Base-by-base conservation (phyloP, 2,329 filamentous ascomycete genomes). In the Verticillium nubilum region DNA sequence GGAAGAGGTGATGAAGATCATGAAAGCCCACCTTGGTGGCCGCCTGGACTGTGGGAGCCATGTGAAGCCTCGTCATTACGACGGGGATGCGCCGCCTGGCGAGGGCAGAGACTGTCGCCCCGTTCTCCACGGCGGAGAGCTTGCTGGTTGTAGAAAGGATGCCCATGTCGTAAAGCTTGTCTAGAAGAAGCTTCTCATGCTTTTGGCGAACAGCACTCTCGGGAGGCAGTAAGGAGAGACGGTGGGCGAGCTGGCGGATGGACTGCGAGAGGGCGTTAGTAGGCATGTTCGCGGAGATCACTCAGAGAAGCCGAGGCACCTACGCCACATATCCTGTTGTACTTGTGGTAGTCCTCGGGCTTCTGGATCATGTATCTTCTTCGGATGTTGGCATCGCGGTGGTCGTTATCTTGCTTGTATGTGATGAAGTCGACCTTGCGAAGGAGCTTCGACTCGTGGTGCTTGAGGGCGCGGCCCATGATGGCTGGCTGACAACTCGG, bases 381-480 rank as follows among this genome's bases (percentile, higher is more conserved):
- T 62, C 90, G 84, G 61, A 98, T 86, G 63, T 78, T 77, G 63
- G 91, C 86, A 76, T 94, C 91, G 73, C 94, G 89, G 78, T 99
- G 95, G 68, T 86, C 83, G 70, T 89, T 85, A 78, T 98, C 93
- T 70, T 87, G 87, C 76, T 95, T 95, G 82, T 94, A 97, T 70
- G 89, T 95, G 73, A 93, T 88, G 77, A 99, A 96, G 78, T 99
- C 93, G 76, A 95, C 92, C 75, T 85, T 85, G 72, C 94, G 94
- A 69, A 98, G 86, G 72, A 98, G 89, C 83, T 95, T 96, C 73
- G 95, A 87, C 86, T 99, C 95, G 78, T 97, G 94, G 77, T 96
- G 86, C 78, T 97, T 98, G 72, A 99, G 86, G 80, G 96, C 92
- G 68, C 95, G 89, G 67, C 96, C 92, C 95, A 98, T 98, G 26